phyloP scores from a whole-genome alignment of 306 rosid genomes.

The Cicer chorassanicum region DNA sequence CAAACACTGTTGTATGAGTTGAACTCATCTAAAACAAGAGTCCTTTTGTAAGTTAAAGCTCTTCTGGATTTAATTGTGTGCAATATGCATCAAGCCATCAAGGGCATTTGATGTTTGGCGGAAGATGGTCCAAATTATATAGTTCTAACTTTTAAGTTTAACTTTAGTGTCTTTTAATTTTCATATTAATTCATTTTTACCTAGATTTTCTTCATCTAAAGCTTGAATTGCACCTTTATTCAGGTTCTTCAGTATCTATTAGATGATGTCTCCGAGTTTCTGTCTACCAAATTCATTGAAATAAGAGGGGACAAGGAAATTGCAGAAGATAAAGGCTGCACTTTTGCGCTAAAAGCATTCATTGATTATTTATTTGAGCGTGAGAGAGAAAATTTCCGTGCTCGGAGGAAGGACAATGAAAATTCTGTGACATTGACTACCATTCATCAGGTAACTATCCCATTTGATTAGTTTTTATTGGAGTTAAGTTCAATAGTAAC shows the following conservation, averaged over 20 bases:
- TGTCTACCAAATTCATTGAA: constrained; percentile 61
- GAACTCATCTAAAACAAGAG: no score
- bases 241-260: constrained; percentile 88
- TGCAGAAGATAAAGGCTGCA: constrained; percentile 67
- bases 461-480: constrained; percentile 27
- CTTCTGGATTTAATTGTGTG: no score
- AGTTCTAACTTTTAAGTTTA: neutral
- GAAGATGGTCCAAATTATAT: constrained; percentile 15
- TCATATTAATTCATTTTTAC: constrained; percentile 1
- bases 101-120: constrained; percentile 25
- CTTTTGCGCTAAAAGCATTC: constrained; percentile 61
- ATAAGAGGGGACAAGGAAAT: constrained; percentile 54
- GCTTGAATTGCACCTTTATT: constrained; percentile 47
- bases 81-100: no score
- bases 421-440: constrained; percentile 88
- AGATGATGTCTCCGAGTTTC: constrained; percentile 86
- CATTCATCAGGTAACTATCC: constrained; percentile 83
- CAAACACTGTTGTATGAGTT: no score
- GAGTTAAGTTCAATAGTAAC: constrained; percentile 22
- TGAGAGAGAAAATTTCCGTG: constrained; percentile 75
- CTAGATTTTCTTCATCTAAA: constrained; percentile 31
- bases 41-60: no score
- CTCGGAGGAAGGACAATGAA: constrained; percentile 71
- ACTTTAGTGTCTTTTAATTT: neutral
- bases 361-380: constrained; percentile 75